A percentile compares a stretch with the other conserved stretches of the same genome.
These are phyloP conservation scores for Nigrospora sphaerica DNA, from an alignment of 2,329 filamentous ascomycete genomes.

Conservation along the genomic window DNA sequence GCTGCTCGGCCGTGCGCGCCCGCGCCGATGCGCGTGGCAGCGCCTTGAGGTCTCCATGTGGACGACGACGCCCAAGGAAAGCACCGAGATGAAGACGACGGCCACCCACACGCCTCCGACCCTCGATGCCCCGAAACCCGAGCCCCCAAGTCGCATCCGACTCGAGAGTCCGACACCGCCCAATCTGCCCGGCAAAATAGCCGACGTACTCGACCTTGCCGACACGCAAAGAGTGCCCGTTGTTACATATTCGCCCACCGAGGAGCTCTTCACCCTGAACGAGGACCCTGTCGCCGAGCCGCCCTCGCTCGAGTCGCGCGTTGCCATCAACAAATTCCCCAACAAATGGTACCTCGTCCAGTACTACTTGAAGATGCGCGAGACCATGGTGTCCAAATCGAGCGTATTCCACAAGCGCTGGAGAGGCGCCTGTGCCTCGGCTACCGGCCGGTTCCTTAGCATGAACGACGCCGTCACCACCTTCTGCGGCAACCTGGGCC, in stretches of 20 bases:
- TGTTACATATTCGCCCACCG: not conserved
- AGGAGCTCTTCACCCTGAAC: not conserved
- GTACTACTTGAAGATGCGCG: not conserved
- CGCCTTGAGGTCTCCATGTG: too few species aligned
- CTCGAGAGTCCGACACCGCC: slow-evolving; percentile 39
- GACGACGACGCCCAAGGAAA: too few species aligned
- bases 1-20: too few species aligned
- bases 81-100: too few species aligned
- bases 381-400: not conserved
- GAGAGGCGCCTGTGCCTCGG: not conserved
- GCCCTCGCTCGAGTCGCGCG: not conserved
- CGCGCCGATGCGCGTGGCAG: too few species aligned
- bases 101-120: too few species aligned
- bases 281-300: not conserved
- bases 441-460: not conserved
- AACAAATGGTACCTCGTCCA: not conserved
- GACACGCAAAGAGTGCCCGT: not conserved
- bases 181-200: not conserved
- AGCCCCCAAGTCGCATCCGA: slow-evolving; percentile 41
- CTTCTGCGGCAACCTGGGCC: not conserved
- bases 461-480: not conserved
- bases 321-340: not conserved
- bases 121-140: too few species aligned
- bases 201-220: not conserved
- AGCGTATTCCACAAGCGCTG: not conserved